These are phyloP conservation scores for Cercophora sp. DNA, from an alignment of 495 filamentous ascomycete species.

Conservation along the genomic window DNA sequence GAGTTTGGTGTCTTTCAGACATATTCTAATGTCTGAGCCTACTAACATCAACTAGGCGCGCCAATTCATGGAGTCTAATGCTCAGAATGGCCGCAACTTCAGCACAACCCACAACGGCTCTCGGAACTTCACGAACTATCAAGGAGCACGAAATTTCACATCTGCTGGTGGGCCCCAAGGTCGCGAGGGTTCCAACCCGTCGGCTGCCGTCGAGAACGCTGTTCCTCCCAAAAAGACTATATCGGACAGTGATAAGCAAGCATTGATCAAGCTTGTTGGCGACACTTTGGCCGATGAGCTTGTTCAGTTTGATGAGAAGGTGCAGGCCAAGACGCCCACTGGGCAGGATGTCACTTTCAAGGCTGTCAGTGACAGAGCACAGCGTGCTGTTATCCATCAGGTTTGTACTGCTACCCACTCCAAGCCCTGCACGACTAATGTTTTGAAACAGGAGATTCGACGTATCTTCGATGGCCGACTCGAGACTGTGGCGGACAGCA, in stretches of 20 bases:
- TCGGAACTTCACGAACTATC: too few relatives aligned
- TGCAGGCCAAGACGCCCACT: constrained; percentile 23
- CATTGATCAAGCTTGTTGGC: constrained; percentile 27
- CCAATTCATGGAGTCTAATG: too few relatives aligned
- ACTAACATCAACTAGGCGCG: too few relatives aligned
- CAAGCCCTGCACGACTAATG: constrained; percentile 7
- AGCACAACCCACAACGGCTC: too few relatives aligned
- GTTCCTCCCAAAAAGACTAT: too few relatives aligned
- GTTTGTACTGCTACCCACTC: constrained; percentile 19
- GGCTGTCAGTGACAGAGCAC: constrained; percentile 35
- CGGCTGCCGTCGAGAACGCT: too few relatives aligned
- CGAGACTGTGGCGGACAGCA: constrained; percentile 26
- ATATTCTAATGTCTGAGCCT: too few relatives aligned
- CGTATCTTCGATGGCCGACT: constrained; percentile 36
- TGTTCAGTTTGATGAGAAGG: constrained; percentile 28
- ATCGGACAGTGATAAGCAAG: constrained; percentile 19
- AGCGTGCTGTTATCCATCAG: constrained; percentile 37
- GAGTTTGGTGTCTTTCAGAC: too few relatives aligned
- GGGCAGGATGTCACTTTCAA: constrained; percentile 24
- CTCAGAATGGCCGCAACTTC: too few relatives aligned
- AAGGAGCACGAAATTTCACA: too few relatives aligned
- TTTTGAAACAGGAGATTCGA: constrained; percentile 35
- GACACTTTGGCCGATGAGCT: constrained; percentile 29
- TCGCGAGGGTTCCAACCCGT: too few relatives aligned
- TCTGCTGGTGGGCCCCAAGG: too few relatives aligned